Evolutionary conservation across 2,329 filamentous ascomycete species (phyloP).

Genomic region (Tolypocladium inflatum): DNA sequence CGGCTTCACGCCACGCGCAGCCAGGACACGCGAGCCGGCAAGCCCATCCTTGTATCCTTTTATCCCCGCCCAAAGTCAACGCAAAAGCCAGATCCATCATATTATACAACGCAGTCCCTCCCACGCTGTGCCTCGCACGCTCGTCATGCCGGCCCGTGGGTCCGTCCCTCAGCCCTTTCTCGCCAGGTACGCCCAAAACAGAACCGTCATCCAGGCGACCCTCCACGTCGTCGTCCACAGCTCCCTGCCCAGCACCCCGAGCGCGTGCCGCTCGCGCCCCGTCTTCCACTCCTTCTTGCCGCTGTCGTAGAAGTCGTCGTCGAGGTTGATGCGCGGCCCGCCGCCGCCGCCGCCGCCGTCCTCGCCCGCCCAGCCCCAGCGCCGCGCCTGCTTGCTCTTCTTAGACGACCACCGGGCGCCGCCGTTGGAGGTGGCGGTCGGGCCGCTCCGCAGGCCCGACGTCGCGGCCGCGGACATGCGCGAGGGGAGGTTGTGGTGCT

Average conservation of each 20-base stretch:
- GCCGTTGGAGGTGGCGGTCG: slow-evolving; percentile 10
- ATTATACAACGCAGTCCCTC: neutral
- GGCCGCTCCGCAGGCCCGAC: slow-evolving; percentile 10
- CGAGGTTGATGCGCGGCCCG: slow-evolving; percentile 45
- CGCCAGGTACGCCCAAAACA: slow-evolving; percentile 59
- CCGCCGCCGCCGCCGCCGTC: slow-evolving; percentile 16
- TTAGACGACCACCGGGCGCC: slow-evolving; percentile 13
- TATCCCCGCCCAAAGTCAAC: neutral
- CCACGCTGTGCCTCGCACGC: neutral
- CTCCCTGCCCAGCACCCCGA: slow-evolving; percentile 46
- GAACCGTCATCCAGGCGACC: slow-evolving; percentile 52
- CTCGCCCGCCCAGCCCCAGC: slow-evolving; percentile 36
- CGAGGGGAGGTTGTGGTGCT: neutral
- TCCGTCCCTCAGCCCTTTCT: slow-evolving; percentile 41
- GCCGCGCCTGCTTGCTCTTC: slow-evolving; percentile 15
- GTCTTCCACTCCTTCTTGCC: slow-evolving; percentile 21
- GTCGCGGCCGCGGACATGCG: slow-evolving; percentile 4
- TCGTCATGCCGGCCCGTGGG: neutral
- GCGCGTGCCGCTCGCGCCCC: slow-evolving; percentile 17
- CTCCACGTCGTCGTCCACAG: slow-evolving; percentile 51
- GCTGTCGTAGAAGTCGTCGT: slow-evolving; percentile 36
- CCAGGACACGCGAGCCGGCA: neutral
- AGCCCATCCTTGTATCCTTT: neutral
- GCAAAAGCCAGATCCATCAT: neutral
- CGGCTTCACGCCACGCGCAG: neutral